These are phyloP conservation scores for Nepenthes alata DNA, from an alignment of 179 eudicot species.

Conservation along the genomic window DNA sequence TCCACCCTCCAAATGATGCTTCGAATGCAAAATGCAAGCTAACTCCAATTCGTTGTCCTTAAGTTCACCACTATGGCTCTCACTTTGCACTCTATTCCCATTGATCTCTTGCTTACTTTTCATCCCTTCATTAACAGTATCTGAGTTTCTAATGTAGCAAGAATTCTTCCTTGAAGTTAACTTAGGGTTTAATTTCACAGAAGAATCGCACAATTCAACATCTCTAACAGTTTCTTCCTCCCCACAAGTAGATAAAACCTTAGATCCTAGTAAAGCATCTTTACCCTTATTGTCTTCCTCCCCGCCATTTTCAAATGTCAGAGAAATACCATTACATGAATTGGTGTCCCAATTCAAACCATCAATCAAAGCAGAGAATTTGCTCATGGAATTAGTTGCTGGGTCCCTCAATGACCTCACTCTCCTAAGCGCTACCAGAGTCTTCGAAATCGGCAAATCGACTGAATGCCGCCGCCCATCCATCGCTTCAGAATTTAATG, in stretches of 20 bases:
- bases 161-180: slow-evolving; percentile 11
- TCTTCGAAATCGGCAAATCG: slow-evolving; percentile 74
- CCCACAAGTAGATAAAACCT: slow-evolving; percentile 23
- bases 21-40: slow-evolving; percentile 27
- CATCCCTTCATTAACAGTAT: slow-evolving; percentile 9
- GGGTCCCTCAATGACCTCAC: slow-evolving; percentile 96
- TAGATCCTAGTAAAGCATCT: slow-evolving; percentile 19
- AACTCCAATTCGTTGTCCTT: slow-evolving; percentile 36
- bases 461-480: slow-evolving; percentile 88
- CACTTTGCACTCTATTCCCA: slow-evolving; percentile 19
- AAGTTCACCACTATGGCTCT: slow-evolving; percentile 16
- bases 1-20: slow-evolving; percentile 35
- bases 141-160: slow-evolving; percentile 17
- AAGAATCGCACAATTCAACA: slow-evolving; percentile 18
- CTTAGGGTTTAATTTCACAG: slow-evolving; percentile 15
- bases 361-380: slow-evolving; percentile 46
- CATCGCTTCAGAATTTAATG: slow-evolving; percentile 23
- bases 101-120: slow-evolving; percentile 18
- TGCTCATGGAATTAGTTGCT: slow-evolving; percentile 74
- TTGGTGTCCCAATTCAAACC: slow-evolving; percentile 73
- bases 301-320: slow-evolving; percentile 43
- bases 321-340: slow-evolving; percentile 56
- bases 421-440: slow-evolving; percentile 75
- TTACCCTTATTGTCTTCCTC: slow-evolving; percentile 18
- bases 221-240: slow-evolving; percentile 26